These are phyloP conservation scores for Pyrus hybrid DNA, from an alignment of 331 rosid genomes.

Conservation along the genomic window DNA sequence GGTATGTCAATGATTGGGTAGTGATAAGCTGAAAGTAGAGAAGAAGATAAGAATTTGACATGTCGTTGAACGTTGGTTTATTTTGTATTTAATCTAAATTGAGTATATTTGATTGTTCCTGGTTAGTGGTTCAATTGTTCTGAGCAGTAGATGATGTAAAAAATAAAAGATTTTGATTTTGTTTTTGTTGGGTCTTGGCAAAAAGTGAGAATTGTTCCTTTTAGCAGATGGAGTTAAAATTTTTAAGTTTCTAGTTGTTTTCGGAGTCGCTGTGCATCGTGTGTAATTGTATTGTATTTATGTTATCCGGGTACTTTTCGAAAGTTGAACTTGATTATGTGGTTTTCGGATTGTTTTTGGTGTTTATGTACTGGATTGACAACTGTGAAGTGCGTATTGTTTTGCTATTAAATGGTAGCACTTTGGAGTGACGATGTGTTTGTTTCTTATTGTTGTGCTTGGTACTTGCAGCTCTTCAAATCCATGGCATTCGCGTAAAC, in stretches of 20 bases:
- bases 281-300: not conserved
- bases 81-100: not conserved
- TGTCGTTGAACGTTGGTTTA: not conserved
- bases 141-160: not conserved
- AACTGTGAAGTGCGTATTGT: not conserved
- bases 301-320: not conserved
- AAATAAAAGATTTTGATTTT: not conserved
- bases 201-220: not conserved
- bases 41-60: not conserved
- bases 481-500: slow-evolving; percentile 32
- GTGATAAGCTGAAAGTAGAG: not conserved
- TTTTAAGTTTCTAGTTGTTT: not conserved
- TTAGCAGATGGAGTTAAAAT: not conserved
- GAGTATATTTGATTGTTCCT: not conserved
- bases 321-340: not conserved
- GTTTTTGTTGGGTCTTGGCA: not conserved
- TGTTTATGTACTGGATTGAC: not conserved
- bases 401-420: not conserved
- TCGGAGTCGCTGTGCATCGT: not conserved
- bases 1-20: slow-evolving; percentile 10
- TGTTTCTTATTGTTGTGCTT: not conserved
- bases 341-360: not conserved
- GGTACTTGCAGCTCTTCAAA: slow-evolving; percentile 36
- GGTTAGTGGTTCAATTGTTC: not conserved
- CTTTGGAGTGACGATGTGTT: not conserved